phyloP scores from a whole-genome alignment of 352 stramenopile genomes.

The Globisporangium cystogenes region DNA sequence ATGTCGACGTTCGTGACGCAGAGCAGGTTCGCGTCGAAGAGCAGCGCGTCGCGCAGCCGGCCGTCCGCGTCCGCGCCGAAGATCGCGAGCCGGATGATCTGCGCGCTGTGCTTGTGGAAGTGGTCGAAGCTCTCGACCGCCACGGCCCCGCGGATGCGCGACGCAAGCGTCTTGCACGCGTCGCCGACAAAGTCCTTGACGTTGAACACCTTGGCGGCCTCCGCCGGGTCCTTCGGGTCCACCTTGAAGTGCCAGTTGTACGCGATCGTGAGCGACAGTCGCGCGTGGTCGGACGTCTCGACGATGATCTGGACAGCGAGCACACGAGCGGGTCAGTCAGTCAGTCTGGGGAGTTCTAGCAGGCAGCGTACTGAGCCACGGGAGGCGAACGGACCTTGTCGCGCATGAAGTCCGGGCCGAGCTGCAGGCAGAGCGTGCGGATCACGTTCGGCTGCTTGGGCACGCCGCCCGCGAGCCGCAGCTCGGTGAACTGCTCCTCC shows the following conservation, averaged over 20 bases:
- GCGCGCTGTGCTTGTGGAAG: slow-evolving; percentile 80
- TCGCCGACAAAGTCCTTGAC: slow-evolving; percentile 81
- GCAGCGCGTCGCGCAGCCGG: slow-evolving; percentile 44
- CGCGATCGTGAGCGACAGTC: slow-evolving; percentile 66
- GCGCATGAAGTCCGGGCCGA: slow-evolving; percentile 81
- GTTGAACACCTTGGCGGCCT: slow-evolving; percentile 72
- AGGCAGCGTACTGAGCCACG: not conserved
- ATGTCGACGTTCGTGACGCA: slow-evolving; percentile 83
- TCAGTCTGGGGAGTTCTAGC: too few relatives aligned
- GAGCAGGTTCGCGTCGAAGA: slow-evolving; percentile 73
- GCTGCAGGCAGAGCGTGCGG: slow-evolving; percentile 69
- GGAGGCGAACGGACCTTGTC: slow-evolving; percentile 29
- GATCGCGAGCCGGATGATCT: slow-evolving; percentile 79
- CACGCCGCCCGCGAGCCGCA: slow-evolving; percentile 60
- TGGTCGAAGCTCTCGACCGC: slow-evolving; percentile 71
- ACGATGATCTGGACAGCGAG: slow-evolving; percentile 46
- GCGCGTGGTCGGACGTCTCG: slow-evolving; percentile 74
- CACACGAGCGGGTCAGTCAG: not conserved
- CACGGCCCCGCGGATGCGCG: slow-evolving; percentile 67
- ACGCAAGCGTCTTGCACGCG: slow-evolving; percentile 76
- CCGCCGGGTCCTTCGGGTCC: slow-evolving; percentile 35
- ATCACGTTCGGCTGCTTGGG: slow-evolving; percentile 79
- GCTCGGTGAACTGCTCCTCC: slow-evolving; percentile 78
- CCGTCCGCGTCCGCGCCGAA: slow-evolving; percentile 57
- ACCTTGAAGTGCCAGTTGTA: slow-evolving; percentile 86